phyloP scores from a whole-genome alignment of 257 asterid genomes.

The Salvia miltiorrhiza region DNA sequence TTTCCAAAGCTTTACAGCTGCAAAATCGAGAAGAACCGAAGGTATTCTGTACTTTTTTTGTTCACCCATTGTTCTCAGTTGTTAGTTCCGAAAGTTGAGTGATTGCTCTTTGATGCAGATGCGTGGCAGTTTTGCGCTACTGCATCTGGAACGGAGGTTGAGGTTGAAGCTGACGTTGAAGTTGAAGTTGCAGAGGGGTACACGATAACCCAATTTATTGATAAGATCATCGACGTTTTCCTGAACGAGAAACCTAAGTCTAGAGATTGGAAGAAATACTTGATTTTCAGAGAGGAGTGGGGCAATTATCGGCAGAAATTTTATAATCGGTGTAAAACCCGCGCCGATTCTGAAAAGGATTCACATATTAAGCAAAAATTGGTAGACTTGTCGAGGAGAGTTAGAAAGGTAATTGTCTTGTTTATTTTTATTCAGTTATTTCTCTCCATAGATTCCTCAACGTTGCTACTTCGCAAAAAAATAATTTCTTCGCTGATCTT shows the following conservation, averaged over 20 bases:
- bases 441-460: neutral
- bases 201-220: conserved; percentile 78
- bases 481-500: neutral
- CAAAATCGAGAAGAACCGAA: conserved; percentile 25
- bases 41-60: conserved; percentile 10
- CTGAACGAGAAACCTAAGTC: conserved; percentile 80
- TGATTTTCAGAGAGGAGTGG: conserved; percentile 90
- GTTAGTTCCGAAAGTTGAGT: neutral
- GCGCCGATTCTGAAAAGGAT: conserved; percentile 62
- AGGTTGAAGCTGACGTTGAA: conserved; percentile 37
- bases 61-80: neutral
- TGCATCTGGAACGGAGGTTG: conserved; percentile 42
- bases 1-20: conserved; percentile 20
- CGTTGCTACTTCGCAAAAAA: neutral
- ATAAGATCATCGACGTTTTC: conserved; percentile 79
- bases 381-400: conserved; percentile 58
- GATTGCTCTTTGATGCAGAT: conserved; percentile 26
- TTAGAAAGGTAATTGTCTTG: conserved; percentile 49
- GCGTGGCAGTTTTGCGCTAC: conserved; percentile 26
- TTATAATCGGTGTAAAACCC: conserved; percentile 49
- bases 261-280: conserved; percentile 71
- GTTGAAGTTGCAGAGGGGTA: conserved; percentile 70
- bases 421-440: neutral
- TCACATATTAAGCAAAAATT: conserved; percentile 56
- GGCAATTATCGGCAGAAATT: conserved; percentile 60